A percentile compares a stretch with the other conserved stretches of the same genome.
Evolutionary conservation across 1,139 yeast genomes (phyloP).

Genomic region (Blastobotrys petasosporus): DNA sequence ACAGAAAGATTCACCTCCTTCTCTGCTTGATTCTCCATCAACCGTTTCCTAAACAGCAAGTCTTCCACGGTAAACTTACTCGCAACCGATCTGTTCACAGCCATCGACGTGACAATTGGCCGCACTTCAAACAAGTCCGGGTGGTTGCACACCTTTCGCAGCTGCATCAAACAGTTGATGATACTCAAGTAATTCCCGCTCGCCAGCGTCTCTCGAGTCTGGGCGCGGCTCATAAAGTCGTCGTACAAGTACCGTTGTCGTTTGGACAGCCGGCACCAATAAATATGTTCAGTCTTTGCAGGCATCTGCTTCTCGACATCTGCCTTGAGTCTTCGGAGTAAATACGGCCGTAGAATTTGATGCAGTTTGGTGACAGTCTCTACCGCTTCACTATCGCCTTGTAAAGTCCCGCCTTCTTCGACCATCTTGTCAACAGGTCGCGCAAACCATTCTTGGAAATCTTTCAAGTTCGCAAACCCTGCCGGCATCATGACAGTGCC

Average conservation of each 20-base stretch:
- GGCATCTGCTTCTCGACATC: slow-evolving; percentile 99
- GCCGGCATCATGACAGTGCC: slow-evolving; percentile 73
- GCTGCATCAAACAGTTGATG: slow-evolving; percentile 95
- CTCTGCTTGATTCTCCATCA: slow-evolving; percentile 28
- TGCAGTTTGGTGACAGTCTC: slow-evolving; percentile 85
- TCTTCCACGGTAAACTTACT: slow-evolving; percentile 45
- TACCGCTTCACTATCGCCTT: slow-evolving; percentile 67
- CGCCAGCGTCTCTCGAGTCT: slow-evolving; percentile 86
- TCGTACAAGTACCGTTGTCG: slow-evolving; percentile 90
- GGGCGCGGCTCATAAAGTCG: slow-evolving; percentile 96
- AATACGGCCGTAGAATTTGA: slow-evolving; percentile 87
- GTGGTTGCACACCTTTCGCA: slow-evolving; percentile 95
- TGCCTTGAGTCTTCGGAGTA: slow-evolving; percentile 83
- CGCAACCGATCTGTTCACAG: slow-evolving; percentile 60
- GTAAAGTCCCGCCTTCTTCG: slow-evolving; percentile 60
- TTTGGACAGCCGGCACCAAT: slow-evolving; percentile 86
- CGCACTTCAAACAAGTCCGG: slow-evolving; percentile 96
- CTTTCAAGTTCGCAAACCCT: slow-evolving; percentile 92
- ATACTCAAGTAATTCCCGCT: slow-evolving; percentile 94
- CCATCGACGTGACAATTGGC: slow-evolving; percentile 87
- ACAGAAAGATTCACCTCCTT: slow-evolving; percentile 46
- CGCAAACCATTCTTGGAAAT: slow-evolving; percentile 98
- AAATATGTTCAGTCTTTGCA: slow-evolving; percentile 90
- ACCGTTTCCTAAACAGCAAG: slow-evolving; percentile 39
- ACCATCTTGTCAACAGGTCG: slow-evolving; percentile 89